Base-by-base conservation (phyloP, 2,329 filamentous ascomycete species). In the Colletotrichum kahawae region DNA sequence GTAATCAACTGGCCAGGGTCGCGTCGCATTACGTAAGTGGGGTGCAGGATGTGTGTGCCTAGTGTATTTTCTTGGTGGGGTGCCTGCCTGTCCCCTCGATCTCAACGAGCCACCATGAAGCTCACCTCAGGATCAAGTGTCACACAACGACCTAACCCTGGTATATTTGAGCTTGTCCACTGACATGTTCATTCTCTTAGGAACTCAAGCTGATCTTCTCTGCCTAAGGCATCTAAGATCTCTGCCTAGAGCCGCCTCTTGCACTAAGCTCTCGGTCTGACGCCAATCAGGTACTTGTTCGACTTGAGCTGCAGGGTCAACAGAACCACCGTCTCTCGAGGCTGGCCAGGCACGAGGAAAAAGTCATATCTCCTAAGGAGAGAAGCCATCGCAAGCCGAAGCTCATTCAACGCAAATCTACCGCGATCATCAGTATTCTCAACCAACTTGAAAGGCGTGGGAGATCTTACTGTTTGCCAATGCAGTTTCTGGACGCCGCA, bases 1-100 rank as follows among this genome's bases (percentile, higher is more conserved):
- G 69, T 68, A 73, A 75, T 59, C 64, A 8, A n/a, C 9, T 18
- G 4, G 14, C 43, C 21, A 9, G n/a, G 21, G 4, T 21, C 29
- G 57, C 8, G 10, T n/a, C 18, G 16, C 33, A 33, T 73, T 75
- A 75, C 48, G 63, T 75, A 73, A 75, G 43, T 51, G n/a, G 7
- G 38, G 16, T 36, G 18, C 5, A 60, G 57, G 27, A 18, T 51
- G 43, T 18, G 43, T 4, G n/a, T 24, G 24, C 24, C 24, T 24
- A n/a, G 43, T n/a, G 9, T 16, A 48, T 21, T 48, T 48, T 21
- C 43, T 43, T 43, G 36, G 36, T 43, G 36, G 36, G 36, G 36
- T 38, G 36, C 36, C 16, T 38, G 36, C 36, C 16, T 18, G 7
- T 38, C 36, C 16, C 36, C 1, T 2, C 16, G 1, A 9, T 43